Evolutionary conservation across 192 early-diverging fungal species (phyloP).

Genomic region (Umbelopsis sp.): DNA sequence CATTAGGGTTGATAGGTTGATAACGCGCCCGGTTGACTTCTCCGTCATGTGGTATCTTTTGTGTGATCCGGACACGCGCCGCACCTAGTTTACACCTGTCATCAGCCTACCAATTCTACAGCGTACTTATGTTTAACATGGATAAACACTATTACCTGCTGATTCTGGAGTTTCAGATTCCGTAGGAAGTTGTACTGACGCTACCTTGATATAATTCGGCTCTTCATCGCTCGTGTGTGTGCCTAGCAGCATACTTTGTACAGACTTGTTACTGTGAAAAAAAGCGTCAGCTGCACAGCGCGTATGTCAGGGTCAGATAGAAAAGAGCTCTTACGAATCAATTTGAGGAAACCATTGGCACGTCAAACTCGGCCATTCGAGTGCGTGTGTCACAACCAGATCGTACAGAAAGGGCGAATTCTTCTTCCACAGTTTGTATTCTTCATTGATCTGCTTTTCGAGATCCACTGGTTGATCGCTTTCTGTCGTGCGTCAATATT

Average conservation of each 20-base stretch:
- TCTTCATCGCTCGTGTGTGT: conserved; percentile 97
- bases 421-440: conserved; percentile 99
- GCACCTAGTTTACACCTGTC: conserved; percentile 60
- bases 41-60: conserved; percentile 93
- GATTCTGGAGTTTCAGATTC: conserved; percentile 69
- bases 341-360: conserved; percentile 96
- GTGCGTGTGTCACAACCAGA: conserved; percentile 92
- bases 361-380: conserved; percentile 98
- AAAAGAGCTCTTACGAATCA: conserved; percentile 58
- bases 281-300: background rate
- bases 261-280: conserved; percentile 72
- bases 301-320: background rate
- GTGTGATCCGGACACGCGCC: conserved; percentile 80
- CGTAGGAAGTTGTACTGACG: conserved; percentile 67
- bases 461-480: conserved; percentile 11
- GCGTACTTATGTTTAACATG: background rate
- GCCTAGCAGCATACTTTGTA: conserved; percentile 89
- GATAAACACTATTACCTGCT: conserved; percentile 53
- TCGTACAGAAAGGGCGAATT: conserved; percentile 98
- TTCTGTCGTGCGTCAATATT: background rate
- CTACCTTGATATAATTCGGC: conserved; percentile 92
- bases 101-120: conserved; percentile 27
- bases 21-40: conserved; percentile 98
- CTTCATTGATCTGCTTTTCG: conserved; percentile 91
- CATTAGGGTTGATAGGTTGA: conserved; percentile 92